Percentiles rank a stretch among this genome's conserved stretches.
These are phyloP conservation scores for Naegleria lovaniensis DNA, from an alignment of 208 protist genomes.

Conservation along the genomic window DNA sequence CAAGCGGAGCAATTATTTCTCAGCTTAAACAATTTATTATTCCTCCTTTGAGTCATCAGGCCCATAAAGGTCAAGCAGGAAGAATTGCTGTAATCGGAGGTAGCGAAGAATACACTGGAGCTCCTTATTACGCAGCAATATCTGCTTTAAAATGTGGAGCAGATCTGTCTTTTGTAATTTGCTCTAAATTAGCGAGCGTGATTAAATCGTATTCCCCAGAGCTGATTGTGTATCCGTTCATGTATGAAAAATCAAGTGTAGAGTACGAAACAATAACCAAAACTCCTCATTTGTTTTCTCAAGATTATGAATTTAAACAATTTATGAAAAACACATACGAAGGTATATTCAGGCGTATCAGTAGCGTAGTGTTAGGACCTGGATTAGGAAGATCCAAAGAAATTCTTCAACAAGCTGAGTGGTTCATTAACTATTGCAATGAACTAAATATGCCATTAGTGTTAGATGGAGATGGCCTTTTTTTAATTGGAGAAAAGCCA, in stretches of 20 bases:
- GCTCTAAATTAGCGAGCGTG: slow-evolving; percentile 34
- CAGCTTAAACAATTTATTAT: not conserved
- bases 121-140: slow-evolving; percentile 44
- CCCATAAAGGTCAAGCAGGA: slow-evolving; percentile 45
- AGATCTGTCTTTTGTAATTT: slow-evolving; percentile 39
- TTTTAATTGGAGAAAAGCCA: slow-evolving; percentile 29
- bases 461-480: slow-evolving; percentile 40
- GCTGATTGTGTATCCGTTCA: slow-evolving; percentile 41
- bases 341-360: not conserved
- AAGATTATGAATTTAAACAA: not conserved
- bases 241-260: slow-evolving; percentile 4
- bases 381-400: slow-evolving; percentile 31
- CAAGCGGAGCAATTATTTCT: too few species aligned
- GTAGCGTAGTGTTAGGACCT: slow-evolving; percentile 36
- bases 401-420: not conserved
- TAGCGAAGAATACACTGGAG: slow-evolving; percentile 46
- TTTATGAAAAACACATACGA: not conserved
- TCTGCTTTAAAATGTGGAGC: slow-evolving; percentile 34
- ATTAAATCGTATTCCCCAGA: slow-evolving; percentile 61
- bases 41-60: slow-evolving; percentile 17
- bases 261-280: not conserved
- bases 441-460: slow-evolving; percentile 29
- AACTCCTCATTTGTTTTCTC: not conserved
- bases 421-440: not conserved
- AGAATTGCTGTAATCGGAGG: slow-evolving; percentile 43